Conservation (phyloP, 1,284 basidiomycete genomes). For the Xerocomus nothofagi region DNA sequence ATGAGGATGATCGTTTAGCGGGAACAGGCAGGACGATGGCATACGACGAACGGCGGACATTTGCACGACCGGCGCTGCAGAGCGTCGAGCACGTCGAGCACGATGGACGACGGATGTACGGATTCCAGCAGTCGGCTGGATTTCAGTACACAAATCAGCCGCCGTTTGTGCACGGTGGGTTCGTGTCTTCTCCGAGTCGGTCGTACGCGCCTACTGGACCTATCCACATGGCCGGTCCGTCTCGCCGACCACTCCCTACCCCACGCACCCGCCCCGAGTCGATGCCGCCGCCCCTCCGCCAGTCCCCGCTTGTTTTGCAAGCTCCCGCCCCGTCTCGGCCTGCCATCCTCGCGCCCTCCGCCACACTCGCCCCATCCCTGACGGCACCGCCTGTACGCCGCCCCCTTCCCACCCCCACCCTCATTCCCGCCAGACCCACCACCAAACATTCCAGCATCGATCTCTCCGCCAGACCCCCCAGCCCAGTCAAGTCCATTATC, state of each 20-base stretch:
- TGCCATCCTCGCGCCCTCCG: constrained; percentile 25
- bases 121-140: constrained; percentile 16
- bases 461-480: constrained; percentile 19
- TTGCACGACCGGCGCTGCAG: constrained; percentile 5
- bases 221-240: constrained; percentile 18
- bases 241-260: constrained; percentile 31
- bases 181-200: constrained; percentile 4
- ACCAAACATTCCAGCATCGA: constrained; percentile 29
- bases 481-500: constrained; percentile 19
- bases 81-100: constrained; percentile 8
- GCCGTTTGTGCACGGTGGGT: not conserved
- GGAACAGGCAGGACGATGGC: constrained; percentile 15
- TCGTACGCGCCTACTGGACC: constrained; percentile 7
- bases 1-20: not conserved
- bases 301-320: constrained; percentile 29
- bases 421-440: not conserved
- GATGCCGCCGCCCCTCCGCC: constrained; percentile 26
- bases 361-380: constrained; percentile 21
- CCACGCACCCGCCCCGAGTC: constrained; percentile 35
- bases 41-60: constrained; percentile 24
- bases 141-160: constrained; percentile 23
- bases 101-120: constrained; percentile 11
- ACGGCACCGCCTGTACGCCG: constrained; percentile 22
- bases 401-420: constrained; percentile 28
- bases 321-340: constrained; percentile 34